Evolutionary conservation across 495 filamentous ascomycete species (phyloP).

Genomic region (Mytilinidion resinicola): DNA sequence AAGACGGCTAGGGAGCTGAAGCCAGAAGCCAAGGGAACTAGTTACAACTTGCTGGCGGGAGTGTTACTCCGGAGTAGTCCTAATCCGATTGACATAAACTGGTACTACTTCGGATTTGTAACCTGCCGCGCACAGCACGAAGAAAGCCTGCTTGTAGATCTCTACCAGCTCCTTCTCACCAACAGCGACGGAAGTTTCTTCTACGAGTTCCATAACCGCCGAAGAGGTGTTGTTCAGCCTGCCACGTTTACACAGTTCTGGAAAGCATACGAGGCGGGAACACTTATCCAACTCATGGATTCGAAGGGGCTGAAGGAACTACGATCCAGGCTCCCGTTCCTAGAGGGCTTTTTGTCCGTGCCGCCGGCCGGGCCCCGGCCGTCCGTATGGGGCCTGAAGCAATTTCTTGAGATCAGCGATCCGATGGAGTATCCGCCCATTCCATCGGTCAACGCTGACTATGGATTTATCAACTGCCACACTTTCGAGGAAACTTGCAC

Average conservation of each 20-base stretch:
- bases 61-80: constrained; percentile 16
- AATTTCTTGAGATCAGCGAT: constrained; percentile 31
- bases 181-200: constrained; percentile 24
- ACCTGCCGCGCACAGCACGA: constrained; percentile 27
- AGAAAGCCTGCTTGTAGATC: constrained; percentile 26
- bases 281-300: constrained; percentile 35
- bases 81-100: constrained; percentile 25
- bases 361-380: constrained; percentile 22
- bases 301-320: constrained; percentile 29
- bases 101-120: constrained; percentile 32
- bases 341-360: constrained; percentile 28
- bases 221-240: too few relatives aligned
- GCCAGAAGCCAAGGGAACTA: constrained; percentile 28
- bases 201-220: constrained; percentile 25
- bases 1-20: constrained; percentile 25
- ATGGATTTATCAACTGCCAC: constrained; percentile 33
- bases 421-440: constrained; percentile 26
- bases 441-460: constrained; percentile 27
- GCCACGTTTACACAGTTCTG: constrained; percentile 33
- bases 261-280: constrained; percentile 34
- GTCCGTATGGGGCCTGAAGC: constrained; percentile 34
- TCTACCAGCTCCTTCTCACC: constrained; percentile 30
- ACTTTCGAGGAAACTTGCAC: constrained; percentile 34
- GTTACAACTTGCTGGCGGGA: constrained; percentile 22
- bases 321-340: constrained; percentile 25